Evolutionary conservation across 2,329 filamentous ascomycete genomes (phyloP), one percentile per base, ranked within the genome.

Genomic region (Colletotrichum musae): DNA sequence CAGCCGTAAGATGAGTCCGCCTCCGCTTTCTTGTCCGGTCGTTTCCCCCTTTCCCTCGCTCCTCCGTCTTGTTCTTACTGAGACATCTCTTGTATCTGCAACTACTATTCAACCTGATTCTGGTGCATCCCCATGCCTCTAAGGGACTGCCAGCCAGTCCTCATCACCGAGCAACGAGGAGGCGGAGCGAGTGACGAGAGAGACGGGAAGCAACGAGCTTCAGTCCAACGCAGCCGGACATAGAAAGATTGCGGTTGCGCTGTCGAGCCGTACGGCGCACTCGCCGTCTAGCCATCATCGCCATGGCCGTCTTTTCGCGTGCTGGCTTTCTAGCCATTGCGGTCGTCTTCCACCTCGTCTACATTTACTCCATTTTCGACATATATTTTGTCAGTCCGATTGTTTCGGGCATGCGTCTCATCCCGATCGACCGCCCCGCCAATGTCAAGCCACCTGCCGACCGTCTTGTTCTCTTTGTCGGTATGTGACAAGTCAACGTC

Each of bases 381-480:
- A 96, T 98, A 72, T 98, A 99, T 83, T 99, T 99, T 78, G 94
- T 98, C 78, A 98, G 94, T 79, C 96, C 96, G 24, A 96, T 99
- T 74, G 96, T 98, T 63, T 93, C 92, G 84, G 96, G 96, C 77
- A 99, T 99, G 96, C 90, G 88, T 76, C 88, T 94, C 70, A 95
- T 94, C 81, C 83, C 85, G 53, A 86, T 97, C 45, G 89, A 94
- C 69, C 86, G 91, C 64, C 83, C 88, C 47, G 74, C 81, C 50
- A 82, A 83, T 59, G 80, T 80, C 58, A 90, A 92, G 79, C 89
- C 95, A 24, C 96, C 96, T 1, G 95, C 97, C 5, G 94, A 96
- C 80, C 90, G 96, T 72, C 87, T 99, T 67, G 93, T 99, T 57
- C 88, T 99, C 32, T 97, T 97, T 79, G 97, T 99, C 75, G 96